Evolutionary conservation across 2,329 filamentous ascomycete species (phyloP).

Genomic region (Colletotrichum scovillei): DNA sequence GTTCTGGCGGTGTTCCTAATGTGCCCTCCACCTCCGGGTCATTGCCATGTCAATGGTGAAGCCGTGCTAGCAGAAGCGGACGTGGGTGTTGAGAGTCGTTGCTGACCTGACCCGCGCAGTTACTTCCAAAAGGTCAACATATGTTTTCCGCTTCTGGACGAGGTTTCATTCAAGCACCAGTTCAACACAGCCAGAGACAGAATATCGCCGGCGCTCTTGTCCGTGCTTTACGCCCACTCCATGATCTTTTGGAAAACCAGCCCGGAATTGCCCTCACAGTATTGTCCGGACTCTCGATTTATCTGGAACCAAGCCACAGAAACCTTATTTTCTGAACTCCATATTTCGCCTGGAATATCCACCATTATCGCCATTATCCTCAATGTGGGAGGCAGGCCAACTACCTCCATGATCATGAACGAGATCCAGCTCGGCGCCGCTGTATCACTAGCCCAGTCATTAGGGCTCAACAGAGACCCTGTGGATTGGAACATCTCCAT

Average conservation of each 20-base stretch:
- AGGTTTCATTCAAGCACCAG: conserved; percentile 62
- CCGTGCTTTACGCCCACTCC: conserved; percentile 68
- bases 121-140: conserved; percentile 67
- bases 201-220: conserved; percentile 66
- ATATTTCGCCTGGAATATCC: conserved; percentile 67
- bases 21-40: no score
- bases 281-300: conserved; percentile 68
- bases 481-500: conserved; percentile 62
- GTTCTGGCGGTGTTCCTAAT: conserved; percentile 29
- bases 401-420: conserved; percentile 70
- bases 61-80: neutral
- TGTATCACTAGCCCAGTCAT: conserved; percentile 62
- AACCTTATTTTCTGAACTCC: conserved; percentile 69
- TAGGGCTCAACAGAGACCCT: conserved; percentile 66
- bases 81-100: no score
- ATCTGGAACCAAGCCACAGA: conserved; percentile 72
- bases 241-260: conserved; percentile 68
- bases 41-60: no score
- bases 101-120: conserved; percentile 42
- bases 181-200: conserved; percentile 57
- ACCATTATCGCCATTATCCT: conserved; percentile 68
- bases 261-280: conserved; percentile 54
- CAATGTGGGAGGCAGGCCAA: conserved; percentile 70
- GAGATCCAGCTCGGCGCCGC: conserved; percentile 61
- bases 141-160: conserved; percentile 71